Evolutionary conservation across 768 basidiomycete species (phyloP).

Genomic region (Tubosaeta sp.): DNA sequence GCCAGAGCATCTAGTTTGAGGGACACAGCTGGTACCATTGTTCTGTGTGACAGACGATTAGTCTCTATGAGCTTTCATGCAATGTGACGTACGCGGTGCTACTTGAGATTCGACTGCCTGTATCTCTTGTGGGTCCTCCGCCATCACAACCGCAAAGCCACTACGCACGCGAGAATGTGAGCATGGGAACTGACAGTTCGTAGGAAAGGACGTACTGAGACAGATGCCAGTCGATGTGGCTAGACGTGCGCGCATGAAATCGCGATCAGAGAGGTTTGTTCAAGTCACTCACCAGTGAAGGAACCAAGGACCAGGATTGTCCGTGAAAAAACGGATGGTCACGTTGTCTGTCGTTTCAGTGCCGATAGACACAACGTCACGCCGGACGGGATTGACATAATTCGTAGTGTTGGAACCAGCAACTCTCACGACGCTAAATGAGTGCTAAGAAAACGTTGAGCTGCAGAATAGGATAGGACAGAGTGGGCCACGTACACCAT

Average conservation of each 20-base stretch:
- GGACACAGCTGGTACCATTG: constrained; percentile 22
- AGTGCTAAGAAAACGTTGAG: constrained; percentile 23
- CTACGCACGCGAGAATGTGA: constrained; percentile 2
- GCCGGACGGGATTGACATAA: constrained; percentile 35
- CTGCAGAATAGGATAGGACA: background rate
- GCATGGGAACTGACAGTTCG: background rate
- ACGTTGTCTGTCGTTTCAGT: constrained; percentile 36
- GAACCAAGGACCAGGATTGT: constrained; percentile 66
- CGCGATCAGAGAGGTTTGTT: background rate
- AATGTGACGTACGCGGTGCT: constrained; percentile 17
- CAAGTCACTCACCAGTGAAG: constrained; percentile 35
- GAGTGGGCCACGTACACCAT: constrained; percentile 32
- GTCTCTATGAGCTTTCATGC: background rate
- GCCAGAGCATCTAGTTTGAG: background rate
- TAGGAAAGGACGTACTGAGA: constrained; percentile 14
- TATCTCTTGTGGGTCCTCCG: constrained; percentile 15
- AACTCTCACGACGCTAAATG: constrained; percentile 33
- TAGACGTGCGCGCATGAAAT: constrained; percentile 5
- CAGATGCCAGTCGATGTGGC: constrained; percentile 31
- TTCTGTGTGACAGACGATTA: constrained; percentile 5
- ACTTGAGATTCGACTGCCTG: constrained; percentile 7
- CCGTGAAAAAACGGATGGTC: constrained; percentile 58
- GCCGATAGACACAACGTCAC: constrained; percentile 33
- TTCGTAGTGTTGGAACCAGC: constrained; percentile 29
- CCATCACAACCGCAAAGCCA: constrained; percentile 31